Conservation (phyloP, 1,284 basidiomycete genomes). For the Ustilago shanxiensis region DNA sequence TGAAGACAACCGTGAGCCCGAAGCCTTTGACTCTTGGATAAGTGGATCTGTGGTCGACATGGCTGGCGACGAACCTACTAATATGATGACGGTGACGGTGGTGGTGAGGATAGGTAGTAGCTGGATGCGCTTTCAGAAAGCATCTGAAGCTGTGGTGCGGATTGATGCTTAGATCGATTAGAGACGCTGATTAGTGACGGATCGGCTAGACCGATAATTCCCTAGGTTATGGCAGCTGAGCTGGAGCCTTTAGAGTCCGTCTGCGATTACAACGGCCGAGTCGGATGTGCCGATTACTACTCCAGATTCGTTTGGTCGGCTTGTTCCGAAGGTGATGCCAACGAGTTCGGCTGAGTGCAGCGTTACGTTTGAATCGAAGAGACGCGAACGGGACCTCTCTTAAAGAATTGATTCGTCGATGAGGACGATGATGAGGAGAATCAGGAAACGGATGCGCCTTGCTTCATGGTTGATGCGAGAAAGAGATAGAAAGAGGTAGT, state of each 20-base stretch:
- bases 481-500: neutral
- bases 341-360: too few relatives aligned
- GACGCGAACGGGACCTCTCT: neutral
- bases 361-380: too few relatives aligned
- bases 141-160: too few relatives aligned
- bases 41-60: conserved; percentile 37
- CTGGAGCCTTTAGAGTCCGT: neutral
- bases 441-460: neutral
- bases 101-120: neutral
- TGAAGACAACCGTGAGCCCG: conserved; percentile 21
- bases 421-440: neutral
- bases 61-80: neutral
- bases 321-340: too few relatives aligned
- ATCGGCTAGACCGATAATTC: too few relatives aligned
- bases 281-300: neutral
- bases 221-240: neutral
- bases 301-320: too few relatives aligned
- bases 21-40: conserved; percentile 21
- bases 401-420: neutral
- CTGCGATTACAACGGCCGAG: neutral
- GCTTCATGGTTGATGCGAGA: neutral
- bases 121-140: too few relatives aligned
- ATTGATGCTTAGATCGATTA: too few relatives aligned
- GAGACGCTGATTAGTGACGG: too few relatives aligned
- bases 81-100: neutral